Conservation (phyloP, 2,329 filamentous ascomycete genomes). For the Colletotrichum salicis region DNA sequence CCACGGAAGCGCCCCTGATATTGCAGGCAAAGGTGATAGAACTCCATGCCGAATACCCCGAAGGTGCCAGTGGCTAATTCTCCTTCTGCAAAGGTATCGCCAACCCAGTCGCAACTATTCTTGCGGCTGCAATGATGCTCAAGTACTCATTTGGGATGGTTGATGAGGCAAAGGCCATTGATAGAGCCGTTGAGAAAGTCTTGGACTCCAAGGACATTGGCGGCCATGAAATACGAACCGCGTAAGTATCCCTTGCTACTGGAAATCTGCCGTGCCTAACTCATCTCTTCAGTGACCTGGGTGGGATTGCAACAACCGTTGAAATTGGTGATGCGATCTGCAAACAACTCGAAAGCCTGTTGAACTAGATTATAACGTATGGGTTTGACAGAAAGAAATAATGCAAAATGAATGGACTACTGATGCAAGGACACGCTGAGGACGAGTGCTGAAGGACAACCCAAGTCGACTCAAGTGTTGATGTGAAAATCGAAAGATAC, state of each 20-base stretch:
- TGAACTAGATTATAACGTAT: not conserved
- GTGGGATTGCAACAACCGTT: not conserved
- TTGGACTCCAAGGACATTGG: not conserved
- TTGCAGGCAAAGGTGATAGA: not conserved
- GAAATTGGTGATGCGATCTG: not conserved
- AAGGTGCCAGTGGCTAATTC: not conserved
- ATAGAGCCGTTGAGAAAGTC: not conserved
- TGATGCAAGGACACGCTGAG: too few species aligned
- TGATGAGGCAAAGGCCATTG: not conserved
- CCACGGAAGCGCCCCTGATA: slow-evolving; percentile 1
- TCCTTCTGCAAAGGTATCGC: not conserved
- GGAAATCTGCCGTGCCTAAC: not conserved
- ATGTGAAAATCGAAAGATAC: too few species aligned
- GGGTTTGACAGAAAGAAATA: too few species aligned
- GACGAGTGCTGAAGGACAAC: too few species aligned
- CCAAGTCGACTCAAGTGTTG: too few species aligned
- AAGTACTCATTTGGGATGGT: not conserved
- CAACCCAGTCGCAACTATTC: not conserved
- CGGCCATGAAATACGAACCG: not conserved
- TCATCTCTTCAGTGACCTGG: not conserved
- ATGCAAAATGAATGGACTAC: too few species aligned
- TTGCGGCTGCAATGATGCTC: not conserved
- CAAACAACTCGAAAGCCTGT: not conserved
- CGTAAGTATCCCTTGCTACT: not conserved
- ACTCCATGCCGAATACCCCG: too few species aligned